These are phyloP conservation scores for Parastagonospora avenae DNA, from an alignment of 2,329 filamentous ascomycete species.

Conservation along the genomic window DNA sequence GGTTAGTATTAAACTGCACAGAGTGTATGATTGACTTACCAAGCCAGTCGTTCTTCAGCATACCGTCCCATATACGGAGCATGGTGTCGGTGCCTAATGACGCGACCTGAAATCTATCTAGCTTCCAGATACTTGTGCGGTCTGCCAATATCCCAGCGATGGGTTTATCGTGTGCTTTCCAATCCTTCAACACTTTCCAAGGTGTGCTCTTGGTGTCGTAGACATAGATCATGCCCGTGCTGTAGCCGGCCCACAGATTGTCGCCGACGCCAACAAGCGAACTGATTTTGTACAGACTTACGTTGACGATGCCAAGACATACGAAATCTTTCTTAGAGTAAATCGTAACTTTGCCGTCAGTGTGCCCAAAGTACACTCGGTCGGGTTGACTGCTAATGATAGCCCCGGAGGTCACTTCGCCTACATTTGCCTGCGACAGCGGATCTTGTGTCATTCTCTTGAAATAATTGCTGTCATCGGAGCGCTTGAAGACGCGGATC, in stretches of 20 bases:
- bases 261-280: slow-evolving; percentile 79
- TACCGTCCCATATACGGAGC: slow-evolving; percentile 86
- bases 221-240: slow-evolving; percentile 89
- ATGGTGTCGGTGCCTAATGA: slow-evolving; percentile 87
- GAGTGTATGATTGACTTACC: slow-evolving; percentile 49
- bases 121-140: slow-evolving; percentile 79
- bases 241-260: slow-evolving; percentile 91
- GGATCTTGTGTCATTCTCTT: slow-evolving; percentile 78
- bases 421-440: slow-evolving; percentile 72
- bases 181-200: slow-evolving; percentile 92
- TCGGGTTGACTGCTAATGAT: slow-evolving; percentile 75
- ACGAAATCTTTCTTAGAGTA: slow-evolving; percentile 79
- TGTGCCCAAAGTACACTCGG: slow-evolving; percentile 87
- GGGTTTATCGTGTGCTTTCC: slow-evolving; percentile 86
- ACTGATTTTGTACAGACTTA: slow-evolving; percentile 96
- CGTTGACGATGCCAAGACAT: slow-evolving; percentile 79
- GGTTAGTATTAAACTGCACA: slow-evolving; percentile 22
- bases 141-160: slow-evolving; percentile 80
- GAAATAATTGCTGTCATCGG: slow-evolving; percentile 67
- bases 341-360: slow-evolving; percentile 92
- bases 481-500: slow-evolving; percentile 81
- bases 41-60: slow-evolving; percentile 94
- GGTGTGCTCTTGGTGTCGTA: slow-evolving; percentile 84
- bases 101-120: slow-evolving; percentile 82
- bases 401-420: slow-evolving; percentile 86